phyloP scores from a whole-genome alignment of 208 protist genomes.

The Acanthamoeba healyi region DNA sequence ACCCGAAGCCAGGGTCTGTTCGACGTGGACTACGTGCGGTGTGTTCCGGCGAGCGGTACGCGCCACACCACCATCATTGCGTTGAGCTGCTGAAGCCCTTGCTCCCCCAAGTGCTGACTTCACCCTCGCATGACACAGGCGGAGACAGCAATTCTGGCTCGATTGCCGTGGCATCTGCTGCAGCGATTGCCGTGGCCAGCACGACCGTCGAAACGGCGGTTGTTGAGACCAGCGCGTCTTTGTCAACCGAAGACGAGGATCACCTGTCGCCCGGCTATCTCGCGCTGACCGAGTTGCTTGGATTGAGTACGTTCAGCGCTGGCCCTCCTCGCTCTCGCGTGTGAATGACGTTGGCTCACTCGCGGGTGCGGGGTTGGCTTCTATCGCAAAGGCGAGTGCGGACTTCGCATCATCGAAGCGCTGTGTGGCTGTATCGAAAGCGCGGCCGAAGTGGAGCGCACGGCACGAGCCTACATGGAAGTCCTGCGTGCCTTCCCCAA shows the following conservation, averaged over 20 bases:
- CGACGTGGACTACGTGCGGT: slow-evolving; percentile 55
- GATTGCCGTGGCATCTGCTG: background rate
- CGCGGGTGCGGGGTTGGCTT: too few relatives aligned
- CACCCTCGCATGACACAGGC: too few relatives aligned
- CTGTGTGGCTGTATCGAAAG: slow-evolving; percentile 11
- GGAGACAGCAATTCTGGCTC: background rate
- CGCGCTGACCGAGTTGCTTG: background rate
- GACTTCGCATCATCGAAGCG: background rate
- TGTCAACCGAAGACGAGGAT: background rate
- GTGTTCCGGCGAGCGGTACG: background rate
- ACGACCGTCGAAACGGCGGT: background rate
- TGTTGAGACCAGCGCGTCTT: background rate
- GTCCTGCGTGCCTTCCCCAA: background rate
- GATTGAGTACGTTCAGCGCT: background rate
- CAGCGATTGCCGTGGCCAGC: background rate
- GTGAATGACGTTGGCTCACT: background rate
- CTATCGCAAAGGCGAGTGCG: background rate
- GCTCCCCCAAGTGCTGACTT: background rate
- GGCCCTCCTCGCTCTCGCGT: background rate
- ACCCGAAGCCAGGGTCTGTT: slow-evolving; percentile 36
- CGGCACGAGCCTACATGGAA: slow-evolving; percentile 21
- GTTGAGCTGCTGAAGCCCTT: background rate
- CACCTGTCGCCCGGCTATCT: background rate
- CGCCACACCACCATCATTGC: background rate
- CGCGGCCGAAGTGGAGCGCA: background rate